A percentile compares a stretch with the other conserved stretches of the same genome.
These are phyloP conservation scores for Cyamopsis tetragonoloba DNA, from an alignment of 306 rosid species.

Conservation along the genomic window DNA sequence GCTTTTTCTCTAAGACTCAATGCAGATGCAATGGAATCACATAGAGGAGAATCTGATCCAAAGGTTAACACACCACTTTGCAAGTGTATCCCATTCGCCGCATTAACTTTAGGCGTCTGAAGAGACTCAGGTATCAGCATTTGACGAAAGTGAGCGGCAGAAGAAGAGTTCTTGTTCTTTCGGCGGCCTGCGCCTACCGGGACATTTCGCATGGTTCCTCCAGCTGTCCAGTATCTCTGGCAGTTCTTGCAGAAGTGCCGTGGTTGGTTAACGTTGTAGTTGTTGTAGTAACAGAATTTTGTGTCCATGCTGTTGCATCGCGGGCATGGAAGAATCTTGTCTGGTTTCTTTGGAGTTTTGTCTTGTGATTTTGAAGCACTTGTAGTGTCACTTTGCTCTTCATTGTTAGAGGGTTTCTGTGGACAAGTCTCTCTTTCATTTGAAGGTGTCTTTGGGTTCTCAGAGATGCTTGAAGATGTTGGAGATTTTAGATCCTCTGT, in stretches of 20 bases:
- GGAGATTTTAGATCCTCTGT: conserved; percentile 39
- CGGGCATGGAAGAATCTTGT: conserved; percentile 73
- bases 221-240: conserved; percentile 93
- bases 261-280: conserved; percentile 84
- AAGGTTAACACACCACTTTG: conserved; percentile 41
- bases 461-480: conserved; percentile 39
- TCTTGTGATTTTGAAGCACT: conserved; percentile 46
- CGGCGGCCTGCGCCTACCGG: conserved; percentile 91
- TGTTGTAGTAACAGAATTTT: conserved; percentile 82
- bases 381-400: conserved; percentile 47
- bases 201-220: conserved; percentile 81
- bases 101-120: conserved; percentile 33
- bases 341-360: conserved; percentile 61
- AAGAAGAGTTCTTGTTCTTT: conserved; percentile 57
- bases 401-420: conserved; percentile 42
- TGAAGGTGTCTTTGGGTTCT: conserved; percentile 48
- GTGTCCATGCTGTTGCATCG: conserved; percentile 91
- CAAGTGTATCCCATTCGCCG: conserved; percentile 33
- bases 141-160: conserved; percentile 38
- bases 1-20: conserved; percentile 41
- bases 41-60: conserved; percentile 58
- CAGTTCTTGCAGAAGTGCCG: conserved; percentile 93
- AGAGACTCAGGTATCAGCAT: conserved; percentile 44
- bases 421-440: conserved; percentile 44
- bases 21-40: conserved; percentile 57